Base-by-base conservation (phyloP, 2,329 filamentous ascomycete species). In the Aspergillus ustus region DNA sequence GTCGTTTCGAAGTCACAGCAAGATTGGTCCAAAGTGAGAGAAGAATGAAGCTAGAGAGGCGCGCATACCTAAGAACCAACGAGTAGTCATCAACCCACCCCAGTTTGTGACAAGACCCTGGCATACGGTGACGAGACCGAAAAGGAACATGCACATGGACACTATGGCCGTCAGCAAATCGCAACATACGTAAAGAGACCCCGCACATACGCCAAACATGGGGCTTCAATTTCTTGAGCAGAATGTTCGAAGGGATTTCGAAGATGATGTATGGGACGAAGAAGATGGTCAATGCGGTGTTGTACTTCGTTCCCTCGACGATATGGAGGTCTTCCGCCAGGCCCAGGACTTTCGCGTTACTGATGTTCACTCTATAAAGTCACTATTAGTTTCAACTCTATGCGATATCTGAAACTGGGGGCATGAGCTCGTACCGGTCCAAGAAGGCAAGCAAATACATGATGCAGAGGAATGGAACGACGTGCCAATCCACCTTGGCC, bases 91-190 rank as follows among this genome's bases (percentile, higher is more conserved):
- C 17, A 97, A 81, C 1, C 92, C 92, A 45, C 83, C 80, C 78
- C 93, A 97, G 72, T 87, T 96, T 62, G 87, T 81, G 2, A 93
- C 90, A 7, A 96, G 77, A 0, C 93, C 93, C 77, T 96, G 91
- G 68, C 87, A 84, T 43, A 91, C 82, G 20, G 90, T 91, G 49
- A 89, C 85, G 22, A 96, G 80, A 9, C 92, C 91, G 68, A 96
- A 97, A 61, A 87, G 79, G 66, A 94, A 90, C 90, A 96, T 96
- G 80, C 93, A 96, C 56, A 87, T 73, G 4, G 89, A 88, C 25
- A 96, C 79, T 81, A 20, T 9, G 11, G 52, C 45, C 28, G 57
- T 55, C 25, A 54, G 29, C 19, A 22, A 28, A 25, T 17, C n/a
- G 17, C 7, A 44, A 34, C 9, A 31, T 20, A 34, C 44, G 17